phyloP scores from a whole-genome alignment of 208 protist species.

The Endotrypanum monterogeii region DNA sequence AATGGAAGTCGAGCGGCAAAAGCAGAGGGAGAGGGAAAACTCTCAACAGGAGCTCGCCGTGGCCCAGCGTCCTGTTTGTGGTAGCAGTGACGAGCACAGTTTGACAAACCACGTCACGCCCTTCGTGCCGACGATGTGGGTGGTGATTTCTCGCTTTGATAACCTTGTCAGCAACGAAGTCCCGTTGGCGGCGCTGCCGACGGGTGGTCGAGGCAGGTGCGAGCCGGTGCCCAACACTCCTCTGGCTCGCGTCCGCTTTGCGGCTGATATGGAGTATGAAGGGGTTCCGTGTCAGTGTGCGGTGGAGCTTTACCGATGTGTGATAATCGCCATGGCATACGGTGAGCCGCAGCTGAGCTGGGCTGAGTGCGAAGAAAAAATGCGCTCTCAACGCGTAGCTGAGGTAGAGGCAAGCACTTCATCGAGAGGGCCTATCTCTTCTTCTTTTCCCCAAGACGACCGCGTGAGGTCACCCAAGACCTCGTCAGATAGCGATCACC shows the following conservation, averaged over 20 bases:
- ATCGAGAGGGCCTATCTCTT: neutral
- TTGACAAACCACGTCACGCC: too few species aligned
- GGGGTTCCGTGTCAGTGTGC: constrained; percentile 47
- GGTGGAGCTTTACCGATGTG: constrained; percentile 68
- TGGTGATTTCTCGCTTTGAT: constrained; percentile 25
- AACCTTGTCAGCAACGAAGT: constrained; percentile 18
- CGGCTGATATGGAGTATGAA: constrained; percentile 38
- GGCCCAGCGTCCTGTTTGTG: neutral
- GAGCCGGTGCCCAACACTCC: constrained; percentile 44
- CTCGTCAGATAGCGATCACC: neutral
- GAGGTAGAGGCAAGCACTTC: neutral
- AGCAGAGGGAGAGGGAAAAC: neutral
- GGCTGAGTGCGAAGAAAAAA: constrained; percentile 14
- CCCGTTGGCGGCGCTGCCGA: constrained; percentile 2
- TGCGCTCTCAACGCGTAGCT: constrained; percentile 3
- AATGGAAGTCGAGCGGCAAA: neutral
- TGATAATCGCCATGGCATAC: constrained; percentile 49
- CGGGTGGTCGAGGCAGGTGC: constrained; percentile 35
- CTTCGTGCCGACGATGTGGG: neutral
- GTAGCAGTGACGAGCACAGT: neutral
- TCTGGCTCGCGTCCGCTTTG: constrained; percentile 45
- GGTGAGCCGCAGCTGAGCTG: constrained; percentile 23
- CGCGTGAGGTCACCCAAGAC: neutral
- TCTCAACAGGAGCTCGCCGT: constrained; percentile 2
- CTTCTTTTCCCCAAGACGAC: neutral